Evolutionary conservation across 257 asterid species (phyloP), one percentile per base, ranked within the genome.

Genomic region (Fraxinus quadrangulata): DNA sequence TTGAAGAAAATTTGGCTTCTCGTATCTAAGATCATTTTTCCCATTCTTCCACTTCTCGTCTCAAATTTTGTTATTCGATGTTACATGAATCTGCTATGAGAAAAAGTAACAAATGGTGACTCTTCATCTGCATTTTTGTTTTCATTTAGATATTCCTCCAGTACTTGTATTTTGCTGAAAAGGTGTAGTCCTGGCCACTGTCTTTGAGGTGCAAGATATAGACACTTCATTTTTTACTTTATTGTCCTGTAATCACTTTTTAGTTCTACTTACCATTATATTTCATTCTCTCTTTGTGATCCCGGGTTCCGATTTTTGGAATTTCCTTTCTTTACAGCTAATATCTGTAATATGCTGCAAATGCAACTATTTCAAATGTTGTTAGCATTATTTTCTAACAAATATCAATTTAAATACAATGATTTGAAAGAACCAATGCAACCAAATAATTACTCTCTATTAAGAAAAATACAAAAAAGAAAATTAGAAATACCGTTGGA

Each of bases 21-120:
- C 67, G 67, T 28, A 42, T 63, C 33, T 7, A 72, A 72, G 59
- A 4, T 47, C 21, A 47, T 3, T 16, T 33, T 75, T 51, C 47
- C 37, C 33, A n/a, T 5, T 11, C 17, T 17, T 19, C 31, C 73
- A 42, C 12, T 72, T 3, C 8, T 19, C 37, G 4, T 49, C 71
- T 69, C 72, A 28, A 56, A 34, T 76, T 70, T 82, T 82, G 71
- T 26, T 2, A n/a, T n/a, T 59, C 4, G 13, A 59, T 47, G 21
- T 16, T 47, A 47, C 59, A 4, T 47, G 59, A 47, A 47, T 16
- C 59, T 47, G 21, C n/a, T 14, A 47, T 47, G 21, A 16, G 59
- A 47, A 47, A 47, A 47, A 47, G 59, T 16, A 47, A 47, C 59
- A 47, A 1, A 47, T 8, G 67, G 67, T n/a, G 67, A 21, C 67